A percentile compares a stretch with the other conserved stretches of the same genome.
phyloP scores from a whole-genome alignment of 2,329 filamentous ascomycete genomes.

The Exophiala bonariae region DNA sequence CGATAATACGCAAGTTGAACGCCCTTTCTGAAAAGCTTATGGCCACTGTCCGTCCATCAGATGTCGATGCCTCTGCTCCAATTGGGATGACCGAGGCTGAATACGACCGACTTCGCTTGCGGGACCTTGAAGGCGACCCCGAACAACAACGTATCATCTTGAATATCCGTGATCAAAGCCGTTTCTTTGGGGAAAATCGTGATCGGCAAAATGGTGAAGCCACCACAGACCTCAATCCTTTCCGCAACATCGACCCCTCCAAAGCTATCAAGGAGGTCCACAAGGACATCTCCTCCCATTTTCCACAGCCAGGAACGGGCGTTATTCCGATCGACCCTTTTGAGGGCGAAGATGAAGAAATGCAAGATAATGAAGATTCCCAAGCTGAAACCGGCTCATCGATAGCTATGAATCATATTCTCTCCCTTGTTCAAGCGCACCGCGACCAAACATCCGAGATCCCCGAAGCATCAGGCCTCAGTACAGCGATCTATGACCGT shows the following conservation, averaged over 20 bases:
- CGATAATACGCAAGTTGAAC: slow-evolving; percentile 87
- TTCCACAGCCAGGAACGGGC: slow-evolving; percentile 23
- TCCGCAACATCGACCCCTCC: slow-evolving; percentile 22
- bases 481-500: slow-evolving; percentile 57
- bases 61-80: slow-evolving; percentile 65
- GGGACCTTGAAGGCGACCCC: slow-evolving; percentile 74
- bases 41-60: slow-evolving; percentile 78
- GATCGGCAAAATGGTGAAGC: slow-evolving; percentile 43
- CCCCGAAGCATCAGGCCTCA: slow-evolving; percentile 47
- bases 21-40: slow-evolving; percentile 91
- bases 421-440: slow-evolving; percentile 58
- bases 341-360: slow-evolving; percentile 23
- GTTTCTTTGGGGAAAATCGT: slow-evolving; percentile 65
- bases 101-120: slow-evolving; percentile 72
- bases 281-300: slow-evolving; percentile 17
- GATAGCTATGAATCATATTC: slow-evolving; percentile 59
- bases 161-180: slow-evolving; percentile 83
- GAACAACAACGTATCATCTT: slow-evolving; percentile 78
- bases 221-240: slow-evolving; percentile 32
- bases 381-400: slow-evolving; percentile 67
- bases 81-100: slow-evolving; percentile 71
- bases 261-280: slow-evolving; percentile 24
- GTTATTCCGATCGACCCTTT: slow-evolving; percentile 23
- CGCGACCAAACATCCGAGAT: slow-evolving; percentile 47
- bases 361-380: slow-evolving; percentile 48